Percentiles rank a stretch among this genome's conserved stretches.
Conservation (phyloP, 2,329 filamentous ascomycete species). For the Epichloe typhina region DNA sequence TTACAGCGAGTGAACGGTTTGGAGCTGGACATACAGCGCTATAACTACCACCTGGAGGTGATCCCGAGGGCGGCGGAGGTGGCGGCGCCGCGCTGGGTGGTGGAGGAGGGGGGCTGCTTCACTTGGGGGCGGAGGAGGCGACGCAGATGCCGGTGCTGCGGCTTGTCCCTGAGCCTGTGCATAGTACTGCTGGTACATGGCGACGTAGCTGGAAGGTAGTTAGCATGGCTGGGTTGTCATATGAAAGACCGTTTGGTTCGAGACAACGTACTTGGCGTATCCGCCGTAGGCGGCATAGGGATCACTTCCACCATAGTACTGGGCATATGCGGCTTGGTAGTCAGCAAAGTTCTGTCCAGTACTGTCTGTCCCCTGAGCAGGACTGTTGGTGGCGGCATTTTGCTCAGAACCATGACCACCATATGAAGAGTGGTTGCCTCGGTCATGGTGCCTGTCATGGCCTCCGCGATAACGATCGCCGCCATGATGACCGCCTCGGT, state of each 20-base stretch:
- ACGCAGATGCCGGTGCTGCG: conserved; percentile 32
- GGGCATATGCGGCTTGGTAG: conserved; percentile 70
- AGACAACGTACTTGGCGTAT: conserved; percentile 52
- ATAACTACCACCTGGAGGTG: conserved; percentile 44
- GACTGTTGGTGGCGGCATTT: conserved; percentile 21
- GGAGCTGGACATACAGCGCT: conserved; percentile 42
- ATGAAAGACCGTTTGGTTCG: neutral
- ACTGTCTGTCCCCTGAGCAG: conserved; percentile 18
- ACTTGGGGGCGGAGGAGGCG: conserved; percentile 45
- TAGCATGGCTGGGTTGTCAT: conserved; percentile 11
- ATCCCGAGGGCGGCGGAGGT: conserved; percentile 32
- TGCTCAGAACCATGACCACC: conserved; percentile 17
- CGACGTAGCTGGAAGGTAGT: conserved; percentile 35
- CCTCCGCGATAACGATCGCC: conserved; percentile 20
- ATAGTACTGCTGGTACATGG: conserved; percentile 64
- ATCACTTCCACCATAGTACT: conserved; percentile 64
- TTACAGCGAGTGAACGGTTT: neutral
- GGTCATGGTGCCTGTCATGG: conserved; percentile 15
- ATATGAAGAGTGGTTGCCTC: conserved; percentile 17
- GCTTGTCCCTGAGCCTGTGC: conserved; percentile 35
- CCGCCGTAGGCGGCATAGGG: conserved; percentile 88
- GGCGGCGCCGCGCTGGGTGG: conserved; percentile 36
- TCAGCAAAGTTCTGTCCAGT: conserved; percentile 30
- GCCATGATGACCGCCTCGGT: conserved; percentile 21
- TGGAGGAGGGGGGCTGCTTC: conserved; percentile 51